Percentiles rank a stretch among this genome's conserved stretches.
These are phyloP conservation scores for Aspergillus caelatus DNA, from an alignment of 2,329 filamentous ascomycete genomes.

Conservation along the genomic window DNA sequence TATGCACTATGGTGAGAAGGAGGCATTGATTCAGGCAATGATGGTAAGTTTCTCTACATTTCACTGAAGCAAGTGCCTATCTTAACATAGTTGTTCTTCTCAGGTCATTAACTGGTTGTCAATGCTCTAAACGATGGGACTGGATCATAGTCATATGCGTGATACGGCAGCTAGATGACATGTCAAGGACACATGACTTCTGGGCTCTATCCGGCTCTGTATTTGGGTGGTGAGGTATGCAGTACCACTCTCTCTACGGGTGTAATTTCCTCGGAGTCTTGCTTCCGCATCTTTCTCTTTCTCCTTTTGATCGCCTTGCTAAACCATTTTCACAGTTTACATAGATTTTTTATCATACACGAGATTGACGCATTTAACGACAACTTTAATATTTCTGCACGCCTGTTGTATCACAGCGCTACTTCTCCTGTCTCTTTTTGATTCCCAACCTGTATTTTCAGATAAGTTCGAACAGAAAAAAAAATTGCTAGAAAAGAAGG, in stretches of 20 bases:
- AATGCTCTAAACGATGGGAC: conserved; percentile 13
- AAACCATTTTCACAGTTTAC: background rate
- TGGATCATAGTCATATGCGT: background rate
- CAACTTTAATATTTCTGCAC: background rate
- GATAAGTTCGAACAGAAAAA: background rate
- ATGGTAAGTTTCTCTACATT: conserved; percentile 35
- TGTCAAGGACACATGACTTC: background rate
- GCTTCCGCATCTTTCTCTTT: background rate
- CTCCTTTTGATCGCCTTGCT: background rate
- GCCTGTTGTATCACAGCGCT: background rate
- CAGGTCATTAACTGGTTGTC: conserved; percentile 29
- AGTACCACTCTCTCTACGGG: background rate
- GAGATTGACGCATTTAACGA: background rate
- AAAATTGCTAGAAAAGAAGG: background rate
- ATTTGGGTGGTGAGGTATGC: conserved; percentile 6
- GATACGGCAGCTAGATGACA: background rate
- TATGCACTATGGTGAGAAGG: conserved; percentile 41
- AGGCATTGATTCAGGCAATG: conserved; percentile 48
- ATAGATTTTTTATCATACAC: background rate
- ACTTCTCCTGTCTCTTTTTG: background rate
- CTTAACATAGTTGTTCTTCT: conserved; percentile 6
- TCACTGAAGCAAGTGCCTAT: conserved; percentile 3
- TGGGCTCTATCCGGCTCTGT: background rate
- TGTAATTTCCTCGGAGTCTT: background rate
- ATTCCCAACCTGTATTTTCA: background rate